Evolutionary conservation across 2,329 filamentous ascomycete genomes (phyloP).

Genomic region (Colletotrichum sp.): DNA sequence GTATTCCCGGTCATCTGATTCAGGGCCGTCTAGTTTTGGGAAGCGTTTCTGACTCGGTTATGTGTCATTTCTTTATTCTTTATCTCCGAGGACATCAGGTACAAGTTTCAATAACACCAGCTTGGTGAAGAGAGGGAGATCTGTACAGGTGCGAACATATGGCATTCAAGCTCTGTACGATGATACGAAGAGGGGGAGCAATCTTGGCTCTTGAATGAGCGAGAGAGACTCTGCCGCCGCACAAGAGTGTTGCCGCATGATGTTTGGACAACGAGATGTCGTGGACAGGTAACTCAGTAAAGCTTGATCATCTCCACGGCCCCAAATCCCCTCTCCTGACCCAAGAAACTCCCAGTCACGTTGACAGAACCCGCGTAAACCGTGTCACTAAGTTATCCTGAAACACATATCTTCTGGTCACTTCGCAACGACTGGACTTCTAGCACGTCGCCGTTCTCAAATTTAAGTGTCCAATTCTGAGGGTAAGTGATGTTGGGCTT

Average conservation of each 20-base stretch:
- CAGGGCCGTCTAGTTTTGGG: fast-evolving
- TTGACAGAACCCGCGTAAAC: neutral
- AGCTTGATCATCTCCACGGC: neutral
- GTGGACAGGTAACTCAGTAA: neutral
- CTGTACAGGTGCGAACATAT: neutral
- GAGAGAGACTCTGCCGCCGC: neutral
- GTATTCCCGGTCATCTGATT: neutral
- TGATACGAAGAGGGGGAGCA: neutral
- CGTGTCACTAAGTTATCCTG: neutral
- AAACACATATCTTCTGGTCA: neutral
- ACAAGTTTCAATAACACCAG: fast-evolving
- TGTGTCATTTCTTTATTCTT: neutral
- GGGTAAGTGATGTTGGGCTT: neutral
- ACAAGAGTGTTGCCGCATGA: neutral
- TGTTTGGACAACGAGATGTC: neutral
- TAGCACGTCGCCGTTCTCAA: neutral
- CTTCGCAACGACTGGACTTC: neutral
- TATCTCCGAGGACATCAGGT: neutral
- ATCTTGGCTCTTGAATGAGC: neutral
- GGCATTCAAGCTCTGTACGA: neutral
- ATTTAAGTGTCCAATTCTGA: neutral
- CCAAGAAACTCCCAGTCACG: neutral
- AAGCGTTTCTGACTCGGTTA: neutral
- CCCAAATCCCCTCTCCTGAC: fast-evolving
- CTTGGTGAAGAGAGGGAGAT: neutral